Evolutionary conservation across 169 alveolate species (phyloP).

Genomic region (Plasmodium berghei): DNA sequence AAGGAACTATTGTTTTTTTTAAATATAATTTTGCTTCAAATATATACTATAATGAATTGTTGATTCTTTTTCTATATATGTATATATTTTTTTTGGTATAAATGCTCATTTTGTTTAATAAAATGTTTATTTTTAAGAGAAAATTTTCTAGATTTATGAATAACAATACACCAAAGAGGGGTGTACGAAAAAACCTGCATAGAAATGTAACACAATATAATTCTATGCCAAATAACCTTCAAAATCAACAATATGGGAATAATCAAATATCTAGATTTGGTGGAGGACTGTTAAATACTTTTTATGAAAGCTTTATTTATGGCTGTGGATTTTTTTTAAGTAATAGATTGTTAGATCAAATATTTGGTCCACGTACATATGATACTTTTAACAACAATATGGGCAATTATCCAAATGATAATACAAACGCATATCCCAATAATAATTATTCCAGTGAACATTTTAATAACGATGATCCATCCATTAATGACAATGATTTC

Average conservation of each 20-base stretch:
- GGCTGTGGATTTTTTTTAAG: conserved; percentile 76
- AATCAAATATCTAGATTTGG: conserved; percentile 26
- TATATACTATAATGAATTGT: neutral
- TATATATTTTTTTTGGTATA: conserved; percentile 5
- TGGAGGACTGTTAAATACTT: conserved; percentile 47
- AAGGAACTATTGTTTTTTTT: conserved; percentile 1
- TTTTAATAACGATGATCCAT: conserved; percentile 44
- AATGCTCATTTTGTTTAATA: conserved; percentile 1
- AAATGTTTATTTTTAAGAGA: conserved; percentile 61
- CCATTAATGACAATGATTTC: conserved; percentile 66
- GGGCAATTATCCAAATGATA: conserved; percentile 32
- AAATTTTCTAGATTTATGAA: conserved; percentile 72
- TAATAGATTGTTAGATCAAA: conserved; percentile 72
- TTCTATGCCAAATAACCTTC: conserved; percentile 23
- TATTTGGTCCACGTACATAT: conserved; percentile 61
- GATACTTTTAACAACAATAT: conserved; percentile 46
- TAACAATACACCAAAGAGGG: conserved; percentile 55
- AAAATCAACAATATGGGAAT: conserved; percentile 53
- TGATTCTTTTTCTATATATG: conserved; percentile 14
- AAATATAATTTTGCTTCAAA: neutral
- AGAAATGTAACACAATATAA: conserved; percentile 59
- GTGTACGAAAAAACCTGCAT: conserved; percentile 64
- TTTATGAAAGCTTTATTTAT: conserved; percentile 73
- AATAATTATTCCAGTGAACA: conserved; percentile 54
- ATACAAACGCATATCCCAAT: conserved; percentile 3